phyloP scores from a whole-genome alignment of 2,329 filamentous ascomycete species.

The Leptoxyphium fumago region DNA sequence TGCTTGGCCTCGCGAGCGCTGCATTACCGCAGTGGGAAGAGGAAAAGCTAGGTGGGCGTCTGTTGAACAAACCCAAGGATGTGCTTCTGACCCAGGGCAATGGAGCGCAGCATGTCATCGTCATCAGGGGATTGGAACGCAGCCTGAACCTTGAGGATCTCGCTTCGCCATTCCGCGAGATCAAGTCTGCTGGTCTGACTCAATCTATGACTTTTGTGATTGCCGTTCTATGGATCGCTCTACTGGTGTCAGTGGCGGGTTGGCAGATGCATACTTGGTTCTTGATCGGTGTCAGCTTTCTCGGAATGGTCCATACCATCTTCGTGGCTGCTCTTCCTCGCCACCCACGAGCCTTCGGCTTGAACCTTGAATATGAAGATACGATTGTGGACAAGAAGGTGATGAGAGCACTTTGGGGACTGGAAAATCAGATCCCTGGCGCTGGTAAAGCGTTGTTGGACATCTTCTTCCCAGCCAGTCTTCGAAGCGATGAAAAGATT shows the following conservation, averaged over 20 bases:
- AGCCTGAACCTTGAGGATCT: conserved; percentile 31
- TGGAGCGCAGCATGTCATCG: conserved; percentile 26
- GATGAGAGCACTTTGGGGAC: no score
- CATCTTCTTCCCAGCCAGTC: no score
- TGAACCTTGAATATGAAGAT: no score
- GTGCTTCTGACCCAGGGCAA: conserved; percentile 28
- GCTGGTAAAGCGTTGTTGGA: no score
- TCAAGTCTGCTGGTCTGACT: conserved; percentile 9
- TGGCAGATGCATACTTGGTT: no score
- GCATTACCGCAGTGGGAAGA: conserved; percentile 27
- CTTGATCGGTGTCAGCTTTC: no score
- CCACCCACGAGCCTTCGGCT: no score
- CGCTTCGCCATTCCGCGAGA: conserved; percentile 15
- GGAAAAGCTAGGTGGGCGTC: conserved; percentile 31
- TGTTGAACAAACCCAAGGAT: conserved; percentile 13
- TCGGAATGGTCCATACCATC: no score
- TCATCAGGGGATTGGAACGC: conserved; percentile 20
- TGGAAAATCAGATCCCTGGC: no score
- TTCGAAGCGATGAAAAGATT: no score
- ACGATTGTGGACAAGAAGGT: no score
- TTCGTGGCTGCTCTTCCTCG: no score
- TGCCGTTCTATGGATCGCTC: conserved; percentile 24
- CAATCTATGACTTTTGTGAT: conserved; percentile 13
- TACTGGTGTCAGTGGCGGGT: conserved; percentile 27
- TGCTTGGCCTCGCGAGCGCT: conserved; percentile 23